phyloP scores from a whole-genome alignment of 768 basidiomycete species.

The Tulasnella sp. region DNA sequence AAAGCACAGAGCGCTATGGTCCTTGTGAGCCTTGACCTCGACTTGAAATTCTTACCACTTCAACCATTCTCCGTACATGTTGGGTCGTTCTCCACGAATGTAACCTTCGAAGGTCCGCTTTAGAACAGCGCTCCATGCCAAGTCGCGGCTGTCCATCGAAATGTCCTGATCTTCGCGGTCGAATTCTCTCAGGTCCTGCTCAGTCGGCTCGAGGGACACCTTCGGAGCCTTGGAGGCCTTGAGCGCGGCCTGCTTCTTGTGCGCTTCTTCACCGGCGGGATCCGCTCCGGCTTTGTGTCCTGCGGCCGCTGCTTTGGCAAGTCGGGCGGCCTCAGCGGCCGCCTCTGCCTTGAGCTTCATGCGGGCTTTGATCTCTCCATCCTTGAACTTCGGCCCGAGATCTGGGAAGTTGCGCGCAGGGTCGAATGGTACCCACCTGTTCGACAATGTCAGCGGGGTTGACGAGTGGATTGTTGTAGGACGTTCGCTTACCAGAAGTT shows the following conservation, averaged over 20 bases:
- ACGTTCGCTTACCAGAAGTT: conserved; percentile 68
- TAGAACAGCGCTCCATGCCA: conserved; percentile 89
- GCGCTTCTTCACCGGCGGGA: background rate
- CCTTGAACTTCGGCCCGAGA: conserved; percentile 72
- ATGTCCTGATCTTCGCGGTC: conserved; percentile 37
- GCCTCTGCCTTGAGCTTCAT: conserved; percentile 33
- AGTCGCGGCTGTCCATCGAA: conserved; percentile 68
- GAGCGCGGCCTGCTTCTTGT: background rate
- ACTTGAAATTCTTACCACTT: conserved; percentile 41
- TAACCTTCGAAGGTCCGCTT: conserved; percentile 95
- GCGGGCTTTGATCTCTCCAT: conserved; percentile 68
- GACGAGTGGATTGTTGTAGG: background rate
- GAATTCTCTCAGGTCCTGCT: conserved; percentile 42
- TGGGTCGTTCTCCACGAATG: conserved; percentile 84
- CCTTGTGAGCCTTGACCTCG: background rate
- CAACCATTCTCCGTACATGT: conserved; percentile 89
- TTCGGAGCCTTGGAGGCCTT: background rate
- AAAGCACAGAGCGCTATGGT: no score
- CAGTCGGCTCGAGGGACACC: conserved; percentile 27
- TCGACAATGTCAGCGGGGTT: background rate
- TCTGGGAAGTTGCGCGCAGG: conserved; percentile 92
- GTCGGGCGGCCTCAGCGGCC: conserved; percentile 34
- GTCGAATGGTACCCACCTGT: conserved; percentile 96
- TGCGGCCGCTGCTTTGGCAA: background rate
- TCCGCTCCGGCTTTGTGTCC: background rate